These are phyloP conservation scores for Gossypium schwendimanii DNA, from an alignment of 441 rosid genomes.

Conservation along the genomic window DNA sequence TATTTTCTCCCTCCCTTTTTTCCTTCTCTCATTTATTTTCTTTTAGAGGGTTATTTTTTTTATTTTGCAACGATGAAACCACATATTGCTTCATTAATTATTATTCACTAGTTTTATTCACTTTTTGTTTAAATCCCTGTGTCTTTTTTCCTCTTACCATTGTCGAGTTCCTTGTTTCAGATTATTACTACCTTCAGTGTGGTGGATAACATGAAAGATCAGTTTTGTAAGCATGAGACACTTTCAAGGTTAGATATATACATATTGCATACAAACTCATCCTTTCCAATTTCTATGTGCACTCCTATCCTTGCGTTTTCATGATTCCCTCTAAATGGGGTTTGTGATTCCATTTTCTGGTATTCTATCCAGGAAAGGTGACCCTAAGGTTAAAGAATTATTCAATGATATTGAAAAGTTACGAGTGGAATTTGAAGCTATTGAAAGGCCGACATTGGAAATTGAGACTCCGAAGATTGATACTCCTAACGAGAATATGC, in stretches of 20 bases:
- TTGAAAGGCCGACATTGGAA: slow-evolving; percentile 79
- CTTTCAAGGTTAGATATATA: slow-evolving; percentile 40
- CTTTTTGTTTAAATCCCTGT: background rate
- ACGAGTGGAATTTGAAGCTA: slow-evolving; percentile 67
- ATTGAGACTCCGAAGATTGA: slow-evolving; percentile 47
- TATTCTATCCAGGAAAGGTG: slow-evolving; percentile 55
- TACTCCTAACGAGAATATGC: slow-evolving; percentile 23
- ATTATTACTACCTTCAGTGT: slow-evolving; percentile 83
- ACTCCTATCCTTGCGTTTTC: background rate
- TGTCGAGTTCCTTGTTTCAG: slow-evolving; percentile 33
- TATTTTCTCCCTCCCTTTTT: background rate
- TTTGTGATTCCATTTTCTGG: background rate
- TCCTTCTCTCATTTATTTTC: background rate
- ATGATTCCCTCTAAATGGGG: slow-evolving; percentile 2
- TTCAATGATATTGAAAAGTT: slow-evolving; percentile 71
- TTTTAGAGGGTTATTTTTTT: background rate
- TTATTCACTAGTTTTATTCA: background rate
- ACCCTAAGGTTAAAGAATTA: slow-evolving; percentile 51
- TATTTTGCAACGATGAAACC: background rate
- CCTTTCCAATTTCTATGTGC: background rate
- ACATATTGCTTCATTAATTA: background rate
- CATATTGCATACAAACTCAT: background rate
- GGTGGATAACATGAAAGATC: slow-evolving; percentile 86
- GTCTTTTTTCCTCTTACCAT: background rate
- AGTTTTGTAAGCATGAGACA: slow-evolving; percentile 51